Conservation (phyloP, 768 basidiomycete genomes). For the Tephrocybe sp. region DNA sequence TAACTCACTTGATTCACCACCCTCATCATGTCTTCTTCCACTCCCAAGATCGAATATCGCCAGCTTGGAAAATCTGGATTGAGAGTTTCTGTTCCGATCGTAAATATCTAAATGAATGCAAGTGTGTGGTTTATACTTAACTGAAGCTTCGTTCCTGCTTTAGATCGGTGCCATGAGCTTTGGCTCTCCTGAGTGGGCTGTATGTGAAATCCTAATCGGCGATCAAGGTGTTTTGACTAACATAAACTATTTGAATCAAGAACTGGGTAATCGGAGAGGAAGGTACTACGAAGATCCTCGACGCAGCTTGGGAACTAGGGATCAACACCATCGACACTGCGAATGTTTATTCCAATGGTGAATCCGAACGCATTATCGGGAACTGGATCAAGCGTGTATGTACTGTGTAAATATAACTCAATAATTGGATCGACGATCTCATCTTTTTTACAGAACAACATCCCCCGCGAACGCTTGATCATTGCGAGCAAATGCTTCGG, state of each 20-base stretch:
- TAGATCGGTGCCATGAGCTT: conserved; percentile 16
- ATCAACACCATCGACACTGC: conserved; percentile 37
- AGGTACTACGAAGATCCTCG: conserved; percentile 40
- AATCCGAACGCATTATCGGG: conserved; percentile 38
- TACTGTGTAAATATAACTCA: conserved; percentile 9
- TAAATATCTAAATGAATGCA: too few species aligned
- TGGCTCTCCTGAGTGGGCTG: conserved; percentile 13
- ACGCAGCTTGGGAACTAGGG: conserved; percentile 39
- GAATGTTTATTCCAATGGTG: conserved; percentile 35
- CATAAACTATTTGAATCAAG: conserved; percentile 14
- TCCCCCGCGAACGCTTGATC: conserved; percentile 13
- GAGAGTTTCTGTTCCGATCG: too few species aligned
- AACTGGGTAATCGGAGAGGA: conserved; percentile 50
- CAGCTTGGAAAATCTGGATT: too few species aligned
- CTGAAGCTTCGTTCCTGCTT: too few species aligned
- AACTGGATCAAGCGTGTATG: conserved; percentile 35
- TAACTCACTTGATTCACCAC: too few species aligned
- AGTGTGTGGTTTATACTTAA: too few species aligned
- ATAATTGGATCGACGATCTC: conserved; percentile 19
- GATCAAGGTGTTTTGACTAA: neutral
- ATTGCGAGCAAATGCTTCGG: conserved; percentile 13
- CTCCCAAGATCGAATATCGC: too few species aligned
- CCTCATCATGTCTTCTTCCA: too few species aligned
- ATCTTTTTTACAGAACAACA: conserved; percentile 1
- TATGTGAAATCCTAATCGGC: neutral